A percentile compares a stretch with the other conserved stretches of the same genome.
phyloP scores from a whole-genome alignment of 2,329 filamentous ascomycete species.

The Penicillium verrucosum region DNA sequence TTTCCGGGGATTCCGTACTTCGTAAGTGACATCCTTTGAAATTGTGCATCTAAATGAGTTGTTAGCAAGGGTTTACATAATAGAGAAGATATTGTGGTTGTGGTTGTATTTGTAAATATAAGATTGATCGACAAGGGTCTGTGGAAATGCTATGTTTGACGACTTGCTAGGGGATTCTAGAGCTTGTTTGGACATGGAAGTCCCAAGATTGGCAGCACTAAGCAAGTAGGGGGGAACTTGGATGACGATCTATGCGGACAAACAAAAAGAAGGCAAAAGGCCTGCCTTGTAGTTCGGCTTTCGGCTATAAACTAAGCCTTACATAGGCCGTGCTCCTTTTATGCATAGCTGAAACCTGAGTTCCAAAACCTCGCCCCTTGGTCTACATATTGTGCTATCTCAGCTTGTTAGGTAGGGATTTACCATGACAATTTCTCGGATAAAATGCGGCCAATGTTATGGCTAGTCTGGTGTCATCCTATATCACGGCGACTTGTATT shows the following conservation, averaged over 20 bases:
- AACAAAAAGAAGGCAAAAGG: neutral
- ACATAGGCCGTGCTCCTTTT: neutral
- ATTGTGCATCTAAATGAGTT: conserved; percentile 12
- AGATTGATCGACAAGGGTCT: no score
- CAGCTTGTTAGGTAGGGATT: no score
- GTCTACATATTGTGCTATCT: neutral
- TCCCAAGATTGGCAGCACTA: neutral
- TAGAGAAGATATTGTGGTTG: no score
- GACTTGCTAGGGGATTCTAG: neutral
- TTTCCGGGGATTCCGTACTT: conserved; percentile 59
- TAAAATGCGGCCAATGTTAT: no score
- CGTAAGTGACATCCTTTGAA: conserved; percentile 52
- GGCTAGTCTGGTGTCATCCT: no score
- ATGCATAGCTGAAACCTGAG: no score
- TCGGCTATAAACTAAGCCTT: neutral
- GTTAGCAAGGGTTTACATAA: neutral
- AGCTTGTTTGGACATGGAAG: neutral
- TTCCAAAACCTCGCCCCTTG: neutral
- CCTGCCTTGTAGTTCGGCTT: neutral
- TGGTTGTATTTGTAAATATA: no score
- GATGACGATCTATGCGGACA: neutral
- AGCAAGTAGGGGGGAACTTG: neutral
- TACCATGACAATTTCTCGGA: no score
- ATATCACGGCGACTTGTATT: no score
- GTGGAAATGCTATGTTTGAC: no score